Base-by-base conservation (phyloP, 2,329 filamentous ascomycete genomes). In the Stachybotrys elegans region DNA sequence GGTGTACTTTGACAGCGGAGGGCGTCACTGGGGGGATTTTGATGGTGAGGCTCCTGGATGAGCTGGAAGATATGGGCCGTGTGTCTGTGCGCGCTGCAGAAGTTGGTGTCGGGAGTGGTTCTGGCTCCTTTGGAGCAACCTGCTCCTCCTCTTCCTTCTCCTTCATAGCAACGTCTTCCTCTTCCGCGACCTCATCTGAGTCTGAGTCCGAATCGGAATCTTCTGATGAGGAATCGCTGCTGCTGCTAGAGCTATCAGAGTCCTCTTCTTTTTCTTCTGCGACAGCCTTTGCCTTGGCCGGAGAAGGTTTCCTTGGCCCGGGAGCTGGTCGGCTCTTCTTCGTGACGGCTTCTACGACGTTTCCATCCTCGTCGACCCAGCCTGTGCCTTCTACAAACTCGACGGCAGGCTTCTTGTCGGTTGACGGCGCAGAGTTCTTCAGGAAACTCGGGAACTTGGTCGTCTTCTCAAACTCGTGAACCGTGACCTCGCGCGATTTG, bases 391-490 rank as follows among this genome's bases (percentile, higher is more conserved):
- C 85, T 32, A 93, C 78, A 60, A 84, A 96, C 44, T 84, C 81
- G 2, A 66, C 66, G 2, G 65, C 66, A 2, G 68, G 61, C 5
- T 69, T 65, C 34, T 60, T 72, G 13, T 48, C 43, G 13, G 45
- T 49, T 29, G 59, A 56, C 11, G 58, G 57, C 21, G 44, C 53
- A 2, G 54, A 37, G 6, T 73, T 70, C 60, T 88, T 88, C 46
- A 96, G 65, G 59, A 95, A 96, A 5, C 79, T 86, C 0, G 90
- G 88, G 51, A 89, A 85, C 56, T 89, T 92, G 29, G 80, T 82
- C 7, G 86, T 90, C 61, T 89, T 90, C 54, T 86, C 80, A 59
- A 96, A 97, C 60, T 98, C 93, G 63, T 97, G 91, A 4, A 97
- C 76, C 4, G 88, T 71, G 2, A 84, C 74, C 47, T 86, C 79